Evolutionary conservation across 352 stramenopile genomes (phyloP), one percentile per base, ranked within the genome.

Genomic region (Globisporangium sylvaticum): DNA sequence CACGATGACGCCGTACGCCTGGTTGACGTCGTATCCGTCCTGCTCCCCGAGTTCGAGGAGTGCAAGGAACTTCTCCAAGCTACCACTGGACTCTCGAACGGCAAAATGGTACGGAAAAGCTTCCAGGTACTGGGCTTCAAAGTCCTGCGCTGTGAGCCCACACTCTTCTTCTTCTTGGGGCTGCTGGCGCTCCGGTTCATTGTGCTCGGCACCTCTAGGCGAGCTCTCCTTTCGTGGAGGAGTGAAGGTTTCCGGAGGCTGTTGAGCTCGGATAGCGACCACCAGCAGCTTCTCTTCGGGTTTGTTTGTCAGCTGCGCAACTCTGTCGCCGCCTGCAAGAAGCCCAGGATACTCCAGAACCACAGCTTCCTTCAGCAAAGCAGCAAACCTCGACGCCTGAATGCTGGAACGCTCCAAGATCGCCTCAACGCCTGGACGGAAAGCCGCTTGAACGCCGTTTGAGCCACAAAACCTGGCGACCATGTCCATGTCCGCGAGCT

Each of bases 1-100:
- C 39, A 64, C 58, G 39, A 56, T 53, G 0, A 64, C 29, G 6
- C 46, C 18, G n/a, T 55, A 32, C 18, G 31, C 34, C 22, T 31
- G 12, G 39, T 64, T 64, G 15, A 64, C 27, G 34, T 56, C 58
- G 24, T 32, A 27, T n/a, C 18, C 56, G 22, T 62, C 56, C 31
- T 50, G 6, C 9, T 56, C 42, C 6, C 25, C 58, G 20, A 31
- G 3, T n/a, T 64, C 42, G 15, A 56, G 9, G 10, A 52, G 48
- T 4, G 42, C 2, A 22, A 56, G 44, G 58, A 64, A 56, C 7
- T 31, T 27, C 15, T 24, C 27, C 5, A 64, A 10, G 27, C 42
- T 15, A 9, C 58, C 58, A 20, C 6, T 3, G 2, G 58, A 64
- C 6, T 46, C 6, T 10, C 44, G 58, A 18, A 50, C 9, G 18